Base-by-base conservation (phyloP, 495 filamentous ascomycete species). In the Talaromyces liani region DNA sequence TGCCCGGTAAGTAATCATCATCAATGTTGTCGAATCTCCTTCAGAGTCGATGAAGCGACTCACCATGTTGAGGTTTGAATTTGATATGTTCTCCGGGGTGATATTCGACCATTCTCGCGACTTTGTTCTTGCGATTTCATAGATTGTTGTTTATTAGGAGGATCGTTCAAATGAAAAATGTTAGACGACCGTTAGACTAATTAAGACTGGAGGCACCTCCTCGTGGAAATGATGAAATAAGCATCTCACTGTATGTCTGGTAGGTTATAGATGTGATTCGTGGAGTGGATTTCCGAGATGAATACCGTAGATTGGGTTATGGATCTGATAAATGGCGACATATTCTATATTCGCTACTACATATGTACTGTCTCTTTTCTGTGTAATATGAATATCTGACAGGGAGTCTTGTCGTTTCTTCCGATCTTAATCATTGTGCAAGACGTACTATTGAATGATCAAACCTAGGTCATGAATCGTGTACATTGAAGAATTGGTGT, bases 61-160 rank as follows among this genome's bases (percentile, higher is more conserved):
- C 10, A 61, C 59, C 59, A 12, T 61, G 59, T 41, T 29, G 16
- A 29, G 59, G 59, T 8, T 61, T 61, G 41, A 61, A 61, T 47
- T 51, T 41, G 34, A 61, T 51, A 53, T 41, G 36, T 36, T 61
- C 34, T 51, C 59, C 59, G 20, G 10, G 5, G 1, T 18, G 36
- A 7, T 61, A 51, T 53, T 34, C 36, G 25, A 24, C 59, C 59
- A 61, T 61, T 20, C 18, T 60, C 55, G 55, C 55, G 49, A 54
- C 24, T 24, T 8, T 60, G 58, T 60, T n/a, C 58, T 41, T 27
- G 34, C 14, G 49, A 10, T 18, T 51, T 51, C 4, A 51, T 36
- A 10, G 33, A 36, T 36, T 36, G 33, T 41, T 41, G 14, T 41
- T 41, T 41, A 16, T 41, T 41, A 16, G 36, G 6, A 41, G 36